These are phyloP conservation scores for Microstroma glucosiphilum DNA, from an alignment of 1,284 basidiomycete species.

Conservation along the genomic window DNA sequence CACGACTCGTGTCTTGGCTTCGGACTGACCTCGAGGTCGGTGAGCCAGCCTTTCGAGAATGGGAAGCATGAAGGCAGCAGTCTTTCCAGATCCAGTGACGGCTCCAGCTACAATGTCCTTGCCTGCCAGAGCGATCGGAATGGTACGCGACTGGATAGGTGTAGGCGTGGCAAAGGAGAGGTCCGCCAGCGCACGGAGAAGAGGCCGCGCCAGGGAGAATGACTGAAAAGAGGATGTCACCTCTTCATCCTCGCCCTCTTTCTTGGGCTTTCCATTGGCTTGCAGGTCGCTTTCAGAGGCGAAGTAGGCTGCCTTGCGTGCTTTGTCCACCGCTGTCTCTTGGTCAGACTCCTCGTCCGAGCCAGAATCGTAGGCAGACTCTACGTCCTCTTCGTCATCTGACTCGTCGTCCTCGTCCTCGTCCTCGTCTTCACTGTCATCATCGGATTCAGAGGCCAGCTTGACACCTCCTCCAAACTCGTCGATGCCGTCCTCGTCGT, in stretches of 20 bases:
- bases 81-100: slow-evolving; percentile 93
- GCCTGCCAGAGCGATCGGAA: slow-evolving; percentile 84
- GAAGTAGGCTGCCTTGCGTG: slow-evolving; percentile 47
- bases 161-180: slow-evolving; percentile 80
- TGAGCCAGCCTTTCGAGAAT: slow-evolving; percentile 74
- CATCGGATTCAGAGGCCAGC: slow-evolving; percentile 27
- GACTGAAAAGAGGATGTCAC: slow-evolving; percentile 61
- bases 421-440: slow-evolving; percentile 29
- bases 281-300: slow-evolving; percentile 23
- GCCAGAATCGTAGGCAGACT: slow-evolving; percentile 23
- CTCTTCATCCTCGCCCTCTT: slow-evolving; percentile 12
- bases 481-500: slow-evolving; percentile 57
- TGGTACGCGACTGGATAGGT: slow-evolving; percentile 86
- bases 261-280: slow-evolving; percentile 10
- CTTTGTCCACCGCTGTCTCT: slow-evolving; percentile 36
- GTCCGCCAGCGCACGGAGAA: slow-evolving; percentile 75
- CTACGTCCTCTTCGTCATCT: slow-evolving; percentile 49
- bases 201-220: slow-evolving; percentile 81
- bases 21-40: slow-evolving; percentile 12
- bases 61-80: slow-evolving; percentile 89
- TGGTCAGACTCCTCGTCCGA: slow-evolving; percentile 13
- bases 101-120: slow-evolving; percentile 92
- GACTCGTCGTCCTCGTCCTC: slow-evolving; percentile 44
- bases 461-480: slow-evolving; percentile 36
- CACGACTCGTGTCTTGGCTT: slow-evolving; percentile 76